Evolutionary conservation across 2,329 filamentous ascomycete genomes (phyloP).

Genomic region (Metarhizium rileyi): DNA sequence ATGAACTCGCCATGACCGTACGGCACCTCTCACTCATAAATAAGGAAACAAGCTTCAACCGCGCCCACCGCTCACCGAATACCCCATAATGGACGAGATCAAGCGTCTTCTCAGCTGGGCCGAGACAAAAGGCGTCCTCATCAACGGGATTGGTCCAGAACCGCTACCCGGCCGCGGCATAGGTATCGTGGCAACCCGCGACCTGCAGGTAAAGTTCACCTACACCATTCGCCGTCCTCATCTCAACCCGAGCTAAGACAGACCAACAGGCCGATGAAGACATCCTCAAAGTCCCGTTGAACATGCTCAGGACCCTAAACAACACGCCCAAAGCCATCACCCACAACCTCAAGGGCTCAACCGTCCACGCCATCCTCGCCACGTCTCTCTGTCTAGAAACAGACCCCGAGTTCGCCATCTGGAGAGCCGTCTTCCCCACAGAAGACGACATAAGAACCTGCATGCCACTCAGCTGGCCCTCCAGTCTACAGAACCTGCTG

Average conservation of each 20-base stretch:
- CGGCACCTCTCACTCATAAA: too few species aligned
- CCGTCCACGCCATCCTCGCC: slow-evolving; percentile 65
- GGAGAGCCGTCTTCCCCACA: slow-evolving; percentile 60
- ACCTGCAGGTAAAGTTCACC: slow-evolving; percentile 44
- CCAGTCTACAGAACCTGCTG: slow-evolving; percentile 32
- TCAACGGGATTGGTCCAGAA: slow-evolving; percentile 58
- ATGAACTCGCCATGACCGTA: too few species aligned
- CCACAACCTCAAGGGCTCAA: slow-evolving; percentile 39
- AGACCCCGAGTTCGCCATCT: slow-evolving; percentile 38
- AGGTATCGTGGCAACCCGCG: slow-evolving; percentile 62
- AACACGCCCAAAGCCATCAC: slow-evolving; percentile 46
- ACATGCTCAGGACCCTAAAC: slow-evolving; percentile 54
- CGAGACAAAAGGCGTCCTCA: slow-evolving; percentile 49
- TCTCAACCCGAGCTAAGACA: not conserved
- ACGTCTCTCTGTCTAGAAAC: slow-evolving; percentile 51
- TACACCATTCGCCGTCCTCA: not conserved
- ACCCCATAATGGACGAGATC: slow-evolving; percentile 11
- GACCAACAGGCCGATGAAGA: slow-evolving; percentile 32
- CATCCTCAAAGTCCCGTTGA: slow-evolving; percentile 55
- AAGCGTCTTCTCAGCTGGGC: slow-evolving; percentile 61
- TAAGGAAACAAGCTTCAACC: too few species aligned
- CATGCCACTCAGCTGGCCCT: slow-evolving; percentile 39
- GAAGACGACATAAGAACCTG: slow-evolving; percentile 42
- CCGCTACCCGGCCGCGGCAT: slow-evolving; percentile 64
- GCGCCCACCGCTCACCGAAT: not conserved